Base-by-base conservation (phyloP, 176 grass and related monocot species). In the Puya raimondii region DNA sequence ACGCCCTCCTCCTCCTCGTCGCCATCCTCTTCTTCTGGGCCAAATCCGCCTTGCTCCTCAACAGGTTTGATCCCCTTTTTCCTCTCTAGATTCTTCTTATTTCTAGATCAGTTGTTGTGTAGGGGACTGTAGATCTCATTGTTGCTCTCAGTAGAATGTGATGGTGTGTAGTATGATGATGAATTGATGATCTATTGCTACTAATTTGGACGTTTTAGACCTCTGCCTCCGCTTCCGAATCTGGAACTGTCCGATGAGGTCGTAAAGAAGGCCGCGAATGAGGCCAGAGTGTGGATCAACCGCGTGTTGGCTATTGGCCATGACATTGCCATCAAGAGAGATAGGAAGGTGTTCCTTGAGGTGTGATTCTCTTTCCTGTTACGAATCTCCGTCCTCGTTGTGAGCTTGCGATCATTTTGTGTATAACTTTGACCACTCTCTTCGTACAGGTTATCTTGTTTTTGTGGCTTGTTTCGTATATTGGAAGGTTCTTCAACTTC, bases 11-110 rank as follows among this genome's bases (percentile, higher is more conserved):
- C 50, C 94, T 99, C 51, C 84, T 99, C 61, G 87, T 93, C 69
- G 71, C 63, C 80, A 93, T 99, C 79, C 90, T 99, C 82, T 99
- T 99, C 82, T 93, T 91, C 74, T 99, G 94, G 94, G 87, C 94
- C 78, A 99, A 93, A 84, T 93, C 94, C 54, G 94, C 94, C 48
- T 91, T 69, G 67, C 85, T 99, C 54, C 90, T 99, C 80, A 99
- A 86, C 67, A 88, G 94, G 94, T 88, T 64, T 66, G 7, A 26
- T 18, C 16, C 12, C 12, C 66, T 57, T 52, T 11, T 72, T 49
- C 64, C 9, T 22, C 33, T 42, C 33, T 42, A 42, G 6, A 42
- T 42, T 42, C 33, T 42, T 42, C 33, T 42, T 65, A 8, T 10
- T 42, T 52, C 23, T 15, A 26, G 50, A 21, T 59, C 56, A 59